These are phyloP conservation scores for Pontederia paniculata DNA, from an alignment of 176 grass and related monocot species.

Conservation along the genomic window DNA sequence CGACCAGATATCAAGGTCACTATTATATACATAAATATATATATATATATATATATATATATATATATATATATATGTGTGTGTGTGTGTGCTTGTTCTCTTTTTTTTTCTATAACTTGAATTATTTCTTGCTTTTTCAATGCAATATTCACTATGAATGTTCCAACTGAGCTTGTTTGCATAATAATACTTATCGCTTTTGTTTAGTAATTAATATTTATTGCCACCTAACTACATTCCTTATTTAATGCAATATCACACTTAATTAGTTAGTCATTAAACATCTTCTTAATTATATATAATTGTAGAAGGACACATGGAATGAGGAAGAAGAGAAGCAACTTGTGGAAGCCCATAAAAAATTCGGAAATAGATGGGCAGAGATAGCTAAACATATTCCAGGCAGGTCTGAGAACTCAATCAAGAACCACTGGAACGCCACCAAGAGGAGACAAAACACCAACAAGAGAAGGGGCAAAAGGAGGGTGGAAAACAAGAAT, in stretches of 20 bases:
- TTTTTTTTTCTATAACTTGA: too few species aligned
- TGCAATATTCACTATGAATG: too few species aligned
- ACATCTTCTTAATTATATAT: background rate
- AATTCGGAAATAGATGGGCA: slow-evolving; percentile 55
- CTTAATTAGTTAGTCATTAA: too few species aligned
- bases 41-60: too few species aligned
- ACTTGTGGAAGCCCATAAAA: slow-evolving; percentile 38
- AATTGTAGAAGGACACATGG: slow-evolving; percentile 45
- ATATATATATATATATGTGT: background rate
- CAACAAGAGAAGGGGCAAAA: slow-evolving; percentile 35
- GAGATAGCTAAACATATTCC: slow-evolving; percentile 37
- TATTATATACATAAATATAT: too few species aligned
- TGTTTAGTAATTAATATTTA: too few species aligned
- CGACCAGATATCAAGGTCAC: slow-evolving; percentile 56
- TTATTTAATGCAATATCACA: background rate
- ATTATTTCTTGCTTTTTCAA: too few species aligned
- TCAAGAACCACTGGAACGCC: slow-evolving; percentile 94
- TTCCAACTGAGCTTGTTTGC: too few species aligned
- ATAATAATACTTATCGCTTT: too few species aligned
- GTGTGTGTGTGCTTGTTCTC: background rate
- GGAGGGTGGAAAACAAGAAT: slow-evolving; percentile 24
- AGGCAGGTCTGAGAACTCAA: slow-evolving; percentile 53
- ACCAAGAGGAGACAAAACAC: slow-evolving; percentile 47
- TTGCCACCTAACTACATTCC: too few species aligned
- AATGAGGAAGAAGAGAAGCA: slow-evolving; percentile 44